phyloP scores from a whole-genome alignment of 257 asterid genomes.

The Rauvolfia tetraphylla region DNA sequence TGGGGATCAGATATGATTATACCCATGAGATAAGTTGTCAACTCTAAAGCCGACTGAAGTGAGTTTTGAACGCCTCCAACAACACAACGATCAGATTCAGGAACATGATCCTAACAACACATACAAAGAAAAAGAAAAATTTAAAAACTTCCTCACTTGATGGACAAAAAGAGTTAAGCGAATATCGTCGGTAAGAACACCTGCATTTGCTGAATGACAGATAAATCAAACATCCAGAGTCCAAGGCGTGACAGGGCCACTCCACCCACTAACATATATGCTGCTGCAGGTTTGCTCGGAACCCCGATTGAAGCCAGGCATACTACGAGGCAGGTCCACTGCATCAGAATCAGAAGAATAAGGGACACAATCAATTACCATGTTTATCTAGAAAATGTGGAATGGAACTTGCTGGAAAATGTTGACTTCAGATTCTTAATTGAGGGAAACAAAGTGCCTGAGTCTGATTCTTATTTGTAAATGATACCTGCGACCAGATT shows the following conservation, averaged over 20 bases:
- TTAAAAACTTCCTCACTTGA: not conserved
- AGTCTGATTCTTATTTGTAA: not conserved
- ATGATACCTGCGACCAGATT: conserved; percentile 80
- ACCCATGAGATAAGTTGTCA: conserved; percentile 80
- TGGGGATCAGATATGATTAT: conserved; percentile 74
- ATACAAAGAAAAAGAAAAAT: not conserved
- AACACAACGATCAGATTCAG: conserved; percentile 68
- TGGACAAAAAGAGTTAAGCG: not conserved
- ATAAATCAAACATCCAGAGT: conserved; percentile 84
- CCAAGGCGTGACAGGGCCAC: conserved; percentile 93
- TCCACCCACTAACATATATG: conserved; percentile 72
- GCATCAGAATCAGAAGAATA: conserved; percentile 17
- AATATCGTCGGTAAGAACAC: conserved; percentile 17
- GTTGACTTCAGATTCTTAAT: not conserved
- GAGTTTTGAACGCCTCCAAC: conserved; percentile 96
- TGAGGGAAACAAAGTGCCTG: not conserved
- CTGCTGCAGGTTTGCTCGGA: conserved; percentile 38
- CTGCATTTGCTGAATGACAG: conserved; percentile 97
- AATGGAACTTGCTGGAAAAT: not conserved
- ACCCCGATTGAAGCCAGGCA: conserved; percentile 67
- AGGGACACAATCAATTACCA: not conserved
- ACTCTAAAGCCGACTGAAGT: conserved; percentile 68
- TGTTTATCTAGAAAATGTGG: not conserved
- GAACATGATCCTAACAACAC: conserved; percentile 55
- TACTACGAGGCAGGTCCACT: conserved; percentile 76